Conservation (phyloP, 2,329 filamentous ascomycete genomes). For the Hortaea werneckii region DNA sequence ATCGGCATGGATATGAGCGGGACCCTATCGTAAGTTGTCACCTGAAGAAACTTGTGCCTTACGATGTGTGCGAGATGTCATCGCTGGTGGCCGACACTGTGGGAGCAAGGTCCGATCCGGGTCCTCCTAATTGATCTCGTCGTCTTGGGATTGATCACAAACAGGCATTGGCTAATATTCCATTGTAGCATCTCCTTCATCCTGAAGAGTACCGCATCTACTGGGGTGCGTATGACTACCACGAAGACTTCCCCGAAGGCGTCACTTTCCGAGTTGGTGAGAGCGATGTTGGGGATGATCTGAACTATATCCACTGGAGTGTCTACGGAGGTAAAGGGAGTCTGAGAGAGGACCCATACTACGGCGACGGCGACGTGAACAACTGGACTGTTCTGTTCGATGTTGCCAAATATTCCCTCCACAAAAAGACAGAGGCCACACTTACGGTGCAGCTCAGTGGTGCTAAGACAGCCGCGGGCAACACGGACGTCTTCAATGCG, state of each 20-base stretch:
- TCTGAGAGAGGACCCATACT: constrained; percentile 34
- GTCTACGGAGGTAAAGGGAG: constrained; percentile 50
- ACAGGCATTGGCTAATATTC: too few relatives aligned
- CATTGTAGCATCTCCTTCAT: constrained; percentile 33
- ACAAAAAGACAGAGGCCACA: constrained; percentile 39
- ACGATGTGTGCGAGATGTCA: too few relatives aligned
- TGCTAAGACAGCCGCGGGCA: constrained; percentile 52
- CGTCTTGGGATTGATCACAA: too few relatives aligned
- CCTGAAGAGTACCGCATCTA: constrained; percentile 53
- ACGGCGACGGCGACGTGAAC: constrained; percentile 39
- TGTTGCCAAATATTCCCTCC: constrained; percentile 33
- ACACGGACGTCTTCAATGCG: constrained; percentile 49
- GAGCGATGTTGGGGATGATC: constrained; percentile 38
- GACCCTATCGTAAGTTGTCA: constrained; percentile 26
- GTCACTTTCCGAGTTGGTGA: constrained; percentile 48
- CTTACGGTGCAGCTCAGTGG: constrained; percentile 55
- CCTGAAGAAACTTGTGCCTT: too few relatives aligned
- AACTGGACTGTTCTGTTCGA: constrained; percentile 52
- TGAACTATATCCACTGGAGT: constrained; percentile 59
- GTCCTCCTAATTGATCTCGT: too few relatives aligned
- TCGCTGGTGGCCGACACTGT: too few relatives aligned
- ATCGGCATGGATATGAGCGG: constrained; percentile 44
- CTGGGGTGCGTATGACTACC: constrained; percentile 51
- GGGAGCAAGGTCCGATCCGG: too few relatives aligned
- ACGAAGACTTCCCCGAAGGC: constrained; percentile 48